Percentiles rank a stretch among this genome's conserved stretches.
phyloP scores from a whole-genome alignment of 768 basidiomycete species.

The Floccularia luteovirens region DNA sequence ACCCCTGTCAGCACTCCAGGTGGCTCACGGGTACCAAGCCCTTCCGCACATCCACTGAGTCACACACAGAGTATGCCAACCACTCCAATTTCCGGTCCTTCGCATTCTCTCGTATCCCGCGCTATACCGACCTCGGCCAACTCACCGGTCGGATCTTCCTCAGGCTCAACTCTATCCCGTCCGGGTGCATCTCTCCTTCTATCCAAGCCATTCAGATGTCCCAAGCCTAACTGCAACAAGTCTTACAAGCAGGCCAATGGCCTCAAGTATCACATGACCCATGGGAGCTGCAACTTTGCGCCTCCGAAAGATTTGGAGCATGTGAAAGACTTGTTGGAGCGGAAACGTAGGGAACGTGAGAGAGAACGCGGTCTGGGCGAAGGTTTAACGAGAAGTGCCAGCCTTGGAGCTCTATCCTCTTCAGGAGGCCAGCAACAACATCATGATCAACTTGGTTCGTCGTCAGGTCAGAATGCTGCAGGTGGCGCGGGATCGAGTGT shows the following conservation, averaged over 20 bases:
- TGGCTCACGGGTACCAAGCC: conserved; percentile 31
- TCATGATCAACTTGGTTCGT: too few relatives aligned
- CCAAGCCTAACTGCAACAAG: conserved; percentile 94
- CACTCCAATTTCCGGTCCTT: conserved; percentile 12
- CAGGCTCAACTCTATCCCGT: conserved; percentile 11
- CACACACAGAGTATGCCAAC: conserved; percentile 13
- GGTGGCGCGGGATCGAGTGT: too few relatives aligned
- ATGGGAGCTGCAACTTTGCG: conserved; percentile 90
- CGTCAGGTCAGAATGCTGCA: too few relatives aligned
- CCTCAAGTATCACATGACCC: conserved; percentile 90
- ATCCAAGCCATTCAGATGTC: conserved; percentile 87
- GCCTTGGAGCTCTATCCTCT: too few relatives aligned
- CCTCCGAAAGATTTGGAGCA: conserved; percentile 82
- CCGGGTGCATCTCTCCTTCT: conserved; percentile 42
- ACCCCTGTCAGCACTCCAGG: conserved; percentile 42
- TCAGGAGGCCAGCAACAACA: too few relatives aligned
- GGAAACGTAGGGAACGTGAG: conserved; percentile 36
- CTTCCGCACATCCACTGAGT: conserved; percentile 4
- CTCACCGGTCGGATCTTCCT: not conserved
- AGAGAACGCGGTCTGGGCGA: conserved; percentile 8
- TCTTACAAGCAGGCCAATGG: conserved; percentile 94
- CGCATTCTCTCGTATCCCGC: conserved; percentile 10
- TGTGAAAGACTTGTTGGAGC: conserved; percentile 63
- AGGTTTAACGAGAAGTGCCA: too few relatives aligned
- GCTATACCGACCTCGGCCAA: conserved; percentile 8